A percentile compares a stretch with the other conserved stretches of the same genome.
Evolutionary conservation across 805 yeast species (phyloP).

Genomic region (Metschnikowia lochheadii): DNA sequence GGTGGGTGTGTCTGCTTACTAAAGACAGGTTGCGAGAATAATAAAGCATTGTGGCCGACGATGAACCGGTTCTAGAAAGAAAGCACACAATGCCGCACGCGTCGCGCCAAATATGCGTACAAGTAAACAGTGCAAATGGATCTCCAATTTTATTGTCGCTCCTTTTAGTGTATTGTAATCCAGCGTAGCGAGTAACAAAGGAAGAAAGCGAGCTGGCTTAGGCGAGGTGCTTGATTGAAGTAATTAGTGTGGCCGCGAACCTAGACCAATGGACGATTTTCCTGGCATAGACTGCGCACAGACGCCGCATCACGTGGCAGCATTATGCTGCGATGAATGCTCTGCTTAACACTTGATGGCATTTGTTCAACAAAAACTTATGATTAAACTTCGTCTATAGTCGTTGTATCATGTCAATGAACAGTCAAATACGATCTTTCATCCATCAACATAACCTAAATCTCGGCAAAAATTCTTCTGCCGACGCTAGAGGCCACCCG

Average conservation of each 20-base stretch:
- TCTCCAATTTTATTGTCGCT: background rate
- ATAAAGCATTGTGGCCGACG: no score
- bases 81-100: no score
- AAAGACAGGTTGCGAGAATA: background rate
- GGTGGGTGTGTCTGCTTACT: background rate
- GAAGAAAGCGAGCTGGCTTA: background rate
- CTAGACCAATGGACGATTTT: background rate
- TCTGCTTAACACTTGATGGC: background rate
- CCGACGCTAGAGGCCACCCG: background rate
- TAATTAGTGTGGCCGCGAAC: background rate
- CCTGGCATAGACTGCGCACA: background rate
- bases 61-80: no score
- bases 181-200: background rate
- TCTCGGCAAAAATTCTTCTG: background rate
- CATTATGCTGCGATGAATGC: conserved; percentile 3
- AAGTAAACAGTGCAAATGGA: no score
- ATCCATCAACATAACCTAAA: conserved; percentile 11
- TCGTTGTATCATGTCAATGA: conserved; percentile 7
- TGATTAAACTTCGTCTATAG: background rate
- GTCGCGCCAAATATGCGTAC: no score
- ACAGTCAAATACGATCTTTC: conserved; percentile 10
- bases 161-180: background rate
- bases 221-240: background rate
- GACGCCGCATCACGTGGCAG: conserved; percentile 1
- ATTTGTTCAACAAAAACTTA: conserved; percentile 1